Percentiles rank a stretch among this genome's conserved stretches.
These are phyloP conservation scores for Acer campestre DNA, from an alignment of 345 rosid genomes.

Conservation along the genomic window DNA sequence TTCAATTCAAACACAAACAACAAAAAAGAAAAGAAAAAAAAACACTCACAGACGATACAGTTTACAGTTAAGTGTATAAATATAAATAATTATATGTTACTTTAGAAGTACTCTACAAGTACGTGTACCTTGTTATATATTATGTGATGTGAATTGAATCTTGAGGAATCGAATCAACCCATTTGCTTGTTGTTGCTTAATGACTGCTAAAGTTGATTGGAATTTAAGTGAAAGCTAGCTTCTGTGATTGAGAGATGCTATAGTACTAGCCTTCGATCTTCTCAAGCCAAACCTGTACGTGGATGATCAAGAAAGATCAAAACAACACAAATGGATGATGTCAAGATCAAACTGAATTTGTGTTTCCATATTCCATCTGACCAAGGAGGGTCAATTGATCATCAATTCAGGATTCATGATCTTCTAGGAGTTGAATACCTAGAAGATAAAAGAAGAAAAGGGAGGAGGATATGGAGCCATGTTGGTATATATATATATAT, in stretches of 20 bases:
- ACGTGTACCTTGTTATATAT: neutral
- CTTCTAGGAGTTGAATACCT: constrained; percentile 12
- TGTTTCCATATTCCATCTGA: neutral
- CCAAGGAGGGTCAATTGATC: neutral
- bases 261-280: neutral
- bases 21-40: too few relatives aligned
- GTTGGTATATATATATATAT: constrained; percentile 1
- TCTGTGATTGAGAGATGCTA: too few relatives aligned
- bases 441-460: constrained; percentile 1
- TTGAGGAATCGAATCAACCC: constrained; percentile 15
- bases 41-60: neutral
- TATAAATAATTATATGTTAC: neutral
- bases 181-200: neutral
- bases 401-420: neutral
- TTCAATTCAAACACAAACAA: too few relatives aligned
- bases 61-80: neutral
- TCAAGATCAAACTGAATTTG: constrained; percentile 4
- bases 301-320: constrained; percentile 10
- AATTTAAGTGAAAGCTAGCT: neutral
- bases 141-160: neutral
- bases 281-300: constrained; percentile 24
- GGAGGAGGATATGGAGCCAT: neutral
- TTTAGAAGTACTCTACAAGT: neutral
- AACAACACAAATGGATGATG: neutral
- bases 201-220: neutral